Conservation (phyloP, 441 rosid species). For the Geranium incanum region DNA sequence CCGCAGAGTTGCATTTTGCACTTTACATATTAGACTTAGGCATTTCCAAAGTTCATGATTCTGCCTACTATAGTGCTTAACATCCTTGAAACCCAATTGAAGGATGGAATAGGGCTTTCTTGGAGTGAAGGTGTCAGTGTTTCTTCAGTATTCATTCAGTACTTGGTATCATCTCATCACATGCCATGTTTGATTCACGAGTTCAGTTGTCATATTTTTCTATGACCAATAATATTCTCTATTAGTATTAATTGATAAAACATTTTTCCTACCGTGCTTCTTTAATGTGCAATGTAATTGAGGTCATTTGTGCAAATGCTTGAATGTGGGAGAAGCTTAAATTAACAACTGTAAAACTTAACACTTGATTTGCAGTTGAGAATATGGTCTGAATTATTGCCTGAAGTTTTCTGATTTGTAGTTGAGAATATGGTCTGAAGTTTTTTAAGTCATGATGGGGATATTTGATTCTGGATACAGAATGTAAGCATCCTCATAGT, state of each 20-base stretch:
- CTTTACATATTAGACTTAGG: constrained; percentile 4
- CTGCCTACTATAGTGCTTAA: constrained; percentile 4
- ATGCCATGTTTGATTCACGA: neutral
- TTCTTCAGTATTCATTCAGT: neutral
- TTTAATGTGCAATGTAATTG: constrained; percentile 13
- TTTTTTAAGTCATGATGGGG: constrained; percentile 2
- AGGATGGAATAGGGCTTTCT: neutral
- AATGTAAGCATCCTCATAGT: constrained; percentile 8
- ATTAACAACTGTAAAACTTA: neutral
- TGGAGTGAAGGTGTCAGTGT: neutral
- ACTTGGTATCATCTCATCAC: neutral
- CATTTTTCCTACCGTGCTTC: neutral
- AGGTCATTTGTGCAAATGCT: constrained; percentile 6
- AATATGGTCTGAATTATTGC: constrained; percentile 10
- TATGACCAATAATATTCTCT: neutral
- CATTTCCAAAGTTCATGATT: neutral
- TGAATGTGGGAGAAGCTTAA: constrained; percentile 1
- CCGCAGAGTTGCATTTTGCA: constrained; percentile 3
- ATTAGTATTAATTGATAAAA: neutral
- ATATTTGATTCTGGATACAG: neutral
- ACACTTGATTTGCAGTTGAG: constrained; percentile 10
- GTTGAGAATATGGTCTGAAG: neutral
- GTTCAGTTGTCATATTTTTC: neutral
- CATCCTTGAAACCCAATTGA: neutral
- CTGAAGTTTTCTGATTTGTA: no score